Percentiles rank a stretch among this genome's conserved stretches.
These are phyloP conservation scores for Fusarium oligoseptatum DNA, from an alignment of 2,329 filamentous ascomycete genomes.

Conservation along the genomic window DNA sequence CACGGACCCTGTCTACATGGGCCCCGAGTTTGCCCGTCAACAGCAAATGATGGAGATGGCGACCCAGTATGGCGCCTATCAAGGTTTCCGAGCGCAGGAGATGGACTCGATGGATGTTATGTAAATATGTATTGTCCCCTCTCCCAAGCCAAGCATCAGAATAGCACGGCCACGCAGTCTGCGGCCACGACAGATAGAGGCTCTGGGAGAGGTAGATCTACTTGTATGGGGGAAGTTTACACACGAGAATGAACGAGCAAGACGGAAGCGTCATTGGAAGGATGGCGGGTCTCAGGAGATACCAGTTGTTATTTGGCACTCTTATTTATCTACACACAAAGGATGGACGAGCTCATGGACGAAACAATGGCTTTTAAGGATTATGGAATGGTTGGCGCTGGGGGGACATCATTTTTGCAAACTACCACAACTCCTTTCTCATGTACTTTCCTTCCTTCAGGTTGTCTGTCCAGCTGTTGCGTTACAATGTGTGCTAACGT, in stretches of 20 bases:
- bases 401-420: constrained; percentile 40
- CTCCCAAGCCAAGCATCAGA: constrained; percentile 27
- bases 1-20: constrained; percentile 77
- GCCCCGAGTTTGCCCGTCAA: constrained; percentile 60
- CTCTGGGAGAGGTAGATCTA: constrained; percentile 8
- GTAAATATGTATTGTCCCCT: constrained; percentile 45
- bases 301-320: constrained; percentile 28
- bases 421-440: constrained; percentile 35
- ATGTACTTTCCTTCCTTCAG: constrained; percentile 6
- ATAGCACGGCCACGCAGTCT: constrained; percentile 25
- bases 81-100: constrained; percentile 61
- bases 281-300: constrained; percentile 3
- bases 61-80: constrained; percentile 75
- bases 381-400: constrained; percentile 33
- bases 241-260: background rate
- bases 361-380: constrained; percentile 25
- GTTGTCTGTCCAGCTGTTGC: constrained; percentile 5
- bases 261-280: constrained; percentile 4
- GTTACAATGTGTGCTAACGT: constrained; percentile 43
- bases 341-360: constrained; percentile 30
- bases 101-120: constrained; percentile 64
- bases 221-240: constrained; percentile 11
- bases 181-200: constrained; percentile 21
- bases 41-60: constrained; percentile 72
- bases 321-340: constrained; percentile 26